Evolutionary conservation across 306 rosid genomes (phyloP).

Genomic region (Malus orientalis): DNA sequence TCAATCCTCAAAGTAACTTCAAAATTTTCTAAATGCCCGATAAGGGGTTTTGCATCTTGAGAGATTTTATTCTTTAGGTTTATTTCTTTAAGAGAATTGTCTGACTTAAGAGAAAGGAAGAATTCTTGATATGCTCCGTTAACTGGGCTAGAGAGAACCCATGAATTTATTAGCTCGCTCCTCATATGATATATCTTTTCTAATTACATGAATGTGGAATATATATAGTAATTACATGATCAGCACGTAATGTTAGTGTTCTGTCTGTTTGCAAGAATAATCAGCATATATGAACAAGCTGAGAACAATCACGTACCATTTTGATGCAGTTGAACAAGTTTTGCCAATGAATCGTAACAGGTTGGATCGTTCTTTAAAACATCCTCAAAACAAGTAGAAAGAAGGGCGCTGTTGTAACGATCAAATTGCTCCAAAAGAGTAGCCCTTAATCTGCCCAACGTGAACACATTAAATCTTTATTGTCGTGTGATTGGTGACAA

Average conservation of each 20-base stretch:
- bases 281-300: not conserved
- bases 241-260: not conserved
- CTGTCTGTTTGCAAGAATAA: not conserved
- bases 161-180: not conserved
- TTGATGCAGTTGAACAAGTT: constrained; percentile 60
- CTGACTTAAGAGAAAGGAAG: too few species aligned
- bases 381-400: constrained; percentile 49
- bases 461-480: not conserved
- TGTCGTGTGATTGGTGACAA: constrained; percentile 1
- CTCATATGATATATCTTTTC: not conserved
- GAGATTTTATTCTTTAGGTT: too few species aligned
- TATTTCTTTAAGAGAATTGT: too few species aligned
- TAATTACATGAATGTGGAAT: not conserved
- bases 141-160: not conserved
- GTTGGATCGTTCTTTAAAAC: constrained; percentile 71
- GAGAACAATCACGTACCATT: constrained; percentile 41
- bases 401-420: constrained; percentile 29
- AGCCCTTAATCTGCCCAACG: constrained; percentile 54
- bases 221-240: too few species aligned
- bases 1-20: too few species aligned
- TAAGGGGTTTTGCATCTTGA: too few species aligned
- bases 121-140: not conserved
- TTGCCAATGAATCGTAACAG: constrained; percentile 49
- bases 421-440: constrained; percentile 47
- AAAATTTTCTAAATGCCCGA: too few species aligned